Percentiles rank a stretch among this genome's conserved stretches.
Evolutionary conservation across 805 yeast species (phyloP).

Genomic region (Pichia paraexigua): DNA sequence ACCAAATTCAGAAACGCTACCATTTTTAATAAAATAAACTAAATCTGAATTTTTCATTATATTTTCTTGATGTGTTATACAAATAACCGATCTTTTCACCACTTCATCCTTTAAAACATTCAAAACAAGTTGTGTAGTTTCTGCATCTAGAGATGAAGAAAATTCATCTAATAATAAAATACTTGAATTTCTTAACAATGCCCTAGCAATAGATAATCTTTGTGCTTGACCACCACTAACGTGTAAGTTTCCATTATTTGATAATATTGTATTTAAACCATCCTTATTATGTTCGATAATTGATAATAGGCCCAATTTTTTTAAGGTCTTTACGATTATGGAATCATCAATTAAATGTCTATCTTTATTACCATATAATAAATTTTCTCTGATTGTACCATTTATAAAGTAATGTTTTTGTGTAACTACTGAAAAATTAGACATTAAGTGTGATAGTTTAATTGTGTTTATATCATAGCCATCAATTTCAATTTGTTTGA

Average conservation of each 20-base stretch:
- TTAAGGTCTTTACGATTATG: constrained; percentile 34
- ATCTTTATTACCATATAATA: constrained; percentile 48
- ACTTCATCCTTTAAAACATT: constrained; percentile 34
- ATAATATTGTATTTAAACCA: constrained; percentile 54
- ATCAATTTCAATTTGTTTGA: constrained; percentile 33
- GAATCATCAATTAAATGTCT: constrained; percentile 13
- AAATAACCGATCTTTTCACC: constrained; percentile 36
- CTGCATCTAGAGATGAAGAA: constrained; percentile 77
- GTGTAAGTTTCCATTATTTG: constrained; percentile 33
- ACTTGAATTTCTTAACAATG: constrained; percentile 58
- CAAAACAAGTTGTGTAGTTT: constrained; percentile 44
- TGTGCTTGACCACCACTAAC: constrained; percentile 92
- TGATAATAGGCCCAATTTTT: constrained; percentile 42
- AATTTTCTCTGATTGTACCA: constrained; percentile 65
- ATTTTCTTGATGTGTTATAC: constrained; percentile 69
- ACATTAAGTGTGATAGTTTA: constrained; percentile 42
- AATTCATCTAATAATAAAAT: constrained; percentile 79
- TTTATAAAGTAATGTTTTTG: constrained; percentile 68
- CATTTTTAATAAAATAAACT: constrained; percentile 41
- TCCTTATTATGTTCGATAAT: constrained; percentile 48
- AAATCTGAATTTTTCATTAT: constrained; percentile 54
- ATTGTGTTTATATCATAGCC: constrained; percentile 40
- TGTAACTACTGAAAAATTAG: constrained; percentile 57
- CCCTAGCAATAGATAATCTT: constrained; percentile 76
- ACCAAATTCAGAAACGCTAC: constrained; percentile 42